These are phyloP conservation scores for Terfezia boudieri DNA, from an alignment of 495 filamentous ascomycete species.

Conservation along the genomic window DNA sequence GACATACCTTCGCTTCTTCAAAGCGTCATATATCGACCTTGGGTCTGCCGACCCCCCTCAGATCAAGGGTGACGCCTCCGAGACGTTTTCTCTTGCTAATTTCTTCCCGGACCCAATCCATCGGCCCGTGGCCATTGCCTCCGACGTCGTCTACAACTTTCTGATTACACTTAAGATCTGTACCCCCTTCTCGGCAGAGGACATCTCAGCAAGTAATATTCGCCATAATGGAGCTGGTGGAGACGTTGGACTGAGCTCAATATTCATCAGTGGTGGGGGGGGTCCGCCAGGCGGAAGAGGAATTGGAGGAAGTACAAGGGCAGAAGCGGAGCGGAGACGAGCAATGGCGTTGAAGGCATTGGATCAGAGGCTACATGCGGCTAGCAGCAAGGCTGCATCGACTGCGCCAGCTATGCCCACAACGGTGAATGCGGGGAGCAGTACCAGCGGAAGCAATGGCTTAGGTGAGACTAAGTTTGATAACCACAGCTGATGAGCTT, in stretches of 20 bases:
- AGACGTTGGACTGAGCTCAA: slow-evolving; percentile 41
- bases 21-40: slow-evolving; percentile 39
- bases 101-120: slow-evolving; percentile 85
- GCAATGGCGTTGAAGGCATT: slow-evolving; percentile 76
- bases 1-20: slow-evolving; percentile 94
- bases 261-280: slow-evolving; percentile 27
- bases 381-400: slow-evolving; percentile 22
- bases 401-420: slow-evolving; percentile 27
- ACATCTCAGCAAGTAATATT: slow-evolving; percentile 56
- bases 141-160: slow-evolving; percentile 48
- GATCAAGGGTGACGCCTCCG: slow-evolving; percentile 69
- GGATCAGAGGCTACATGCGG: slow-evolving; percentile 59
- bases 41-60: slow-evolving; percentile 38
- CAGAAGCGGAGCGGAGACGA: slow-evolving; percentile 77
- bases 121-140: slow-evolving; percentile 47
- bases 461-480: slow-evolving; percentile 47
- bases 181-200: slow-evolving; percentile 67
- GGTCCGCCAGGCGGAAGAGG: slow-evolving; percentile 22
- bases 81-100: slow-evolving; percentile 83
- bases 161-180: slow-evolving; percentile 54
- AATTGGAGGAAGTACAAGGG: slow-evolving; percentile 38
- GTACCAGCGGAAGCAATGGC: slow-evolving; percentile 25
- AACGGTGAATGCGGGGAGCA: slow-evolving; percentile 26
- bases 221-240: slow-evolving; percentile 40
- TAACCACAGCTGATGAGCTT: slow-evolving; percentile 15